Percentiles rank a stretch among this genome's conserved stretches.
Conservation (phyloP, 208 protist genomes). For the Acanthamoeba lenticulata region DNA sequence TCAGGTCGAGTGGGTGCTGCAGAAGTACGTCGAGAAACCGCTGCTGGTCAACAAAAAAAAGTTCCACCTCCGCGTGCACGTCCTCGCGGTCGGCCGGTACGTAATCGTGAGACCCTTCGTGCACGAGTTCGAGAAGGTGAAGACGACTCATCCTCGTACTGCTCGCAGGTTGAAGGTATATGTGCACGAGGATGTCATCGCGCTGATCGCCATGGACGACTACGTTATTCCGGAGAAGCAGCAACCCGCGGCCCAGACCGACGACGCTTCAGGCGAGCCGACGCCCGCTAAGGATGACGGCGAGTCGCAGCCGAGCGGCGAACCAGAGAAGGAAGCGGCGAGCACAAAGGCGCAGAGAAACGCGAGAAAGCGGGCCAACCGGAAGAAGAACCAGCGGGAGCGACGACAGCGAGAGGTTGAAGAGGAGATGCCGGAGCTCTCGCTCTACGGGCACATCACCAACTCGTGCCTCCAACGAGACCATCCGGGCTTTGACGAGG, state of each 20-base stretch:
- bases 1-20: constrained; percentile 51
- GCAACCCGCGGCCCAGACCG: not conserved
- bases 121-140: too few species aligned
- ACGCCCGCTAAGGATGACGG: not conserved
- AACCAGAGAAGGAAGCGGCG: not conserved
- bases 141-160: not conserved
- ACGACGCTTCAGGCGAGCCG: not conserved
- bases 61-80: constrained; percentile 55
- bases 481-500: constrained; percentile 45
- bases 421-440: constrained; percentile 30
- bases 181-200: constrained; percentile 45
- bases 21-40: constrained; percentile 49
- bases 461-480: constrained; percentile 32
- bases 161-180: constrained; percentile 33
- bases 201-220: constrained; percentile 10
- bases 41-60: constrained; percentile 47
- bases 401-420: not conserved
- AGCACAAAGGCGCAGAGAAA: constrained; percentile 1
- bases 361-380: not conserved
- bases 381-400: constrained; percentile 18
- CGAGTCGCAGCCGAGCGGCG: not conserved
- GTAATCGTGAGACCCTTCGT: not conserved
- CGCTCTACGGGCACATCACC: constrained; percentile 52
- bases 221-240: constrained; percentile 24
- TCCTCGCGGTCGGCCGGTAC: constrained; percentile 7